Percentiles rank a stretch among this genome's conserved stretches.
Evolutionary conservation across 306 rosid genomes (phyloP).

Genomic region (Morella rubra): DNA sequence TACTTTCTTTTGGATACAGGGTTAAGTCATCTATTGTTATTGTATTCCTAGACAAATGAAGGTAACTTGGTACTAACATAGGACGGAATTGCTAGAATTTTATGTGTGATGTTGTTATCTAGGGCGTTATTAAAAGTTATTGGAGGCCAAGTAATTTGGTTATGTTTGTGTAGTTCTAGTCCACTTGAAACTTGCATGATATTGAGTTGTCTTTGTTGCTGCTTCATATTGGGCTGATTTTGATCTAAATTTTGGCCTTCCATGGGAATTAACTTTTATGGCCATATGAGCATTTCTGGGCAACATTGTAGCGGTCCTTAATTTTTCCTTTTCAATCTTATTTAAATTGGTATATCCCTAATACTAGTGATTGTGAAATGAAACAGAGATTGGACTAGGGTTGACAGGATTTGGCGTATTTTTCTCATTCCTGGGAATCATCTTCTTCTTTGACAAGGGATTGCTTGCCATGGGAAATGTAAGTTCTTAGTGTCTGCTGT

Average conservation of each 20-base stretch:
- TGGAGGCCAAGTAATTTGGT: not conserved
- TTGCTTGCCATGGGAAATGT: constrained; percentile 98
- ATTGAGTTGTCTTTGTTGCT: not conserved
- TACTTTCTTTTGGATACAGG: not conserved
- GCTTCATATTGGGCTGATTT: not conserved
- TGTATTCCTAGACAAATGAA: not conserved
- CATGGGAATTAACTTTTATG: not conserved
- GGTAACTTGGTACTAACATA: not conserved
- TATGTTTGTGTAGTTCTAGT: not conserved
- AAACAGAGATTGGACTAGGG: constrained; percentile 94
- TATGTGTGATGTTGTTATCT: not conserved
- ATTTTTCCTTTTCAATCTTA: constrained; percentile 4
- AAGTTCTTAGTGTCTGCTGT: constrained; percentile 34
- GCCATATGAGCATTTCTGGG: too few species aligned
- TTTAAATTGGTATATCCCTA: constrained; percentile 17
- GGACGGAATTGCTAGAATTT: not conserved
- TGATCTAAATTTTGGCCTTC: not conserved
- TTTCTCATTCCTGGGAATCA: constrained; percentile 81
- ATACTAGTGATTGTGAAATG: constrained; percentile 31
- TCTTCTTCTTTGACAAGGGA: constrained; percentile 97
- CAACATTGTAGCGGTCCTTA: not conserved
- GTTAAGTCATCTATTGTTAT: not conserved
- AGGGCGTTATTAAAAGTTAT: not conserved
- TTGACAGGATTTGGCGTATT: constrained; percentile 96
- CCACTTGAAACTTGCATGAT: not conserved